phyloP scores from a whole-genome alignment of 1,139 yeast species.

The Hansenula lynferdii region DNA sequence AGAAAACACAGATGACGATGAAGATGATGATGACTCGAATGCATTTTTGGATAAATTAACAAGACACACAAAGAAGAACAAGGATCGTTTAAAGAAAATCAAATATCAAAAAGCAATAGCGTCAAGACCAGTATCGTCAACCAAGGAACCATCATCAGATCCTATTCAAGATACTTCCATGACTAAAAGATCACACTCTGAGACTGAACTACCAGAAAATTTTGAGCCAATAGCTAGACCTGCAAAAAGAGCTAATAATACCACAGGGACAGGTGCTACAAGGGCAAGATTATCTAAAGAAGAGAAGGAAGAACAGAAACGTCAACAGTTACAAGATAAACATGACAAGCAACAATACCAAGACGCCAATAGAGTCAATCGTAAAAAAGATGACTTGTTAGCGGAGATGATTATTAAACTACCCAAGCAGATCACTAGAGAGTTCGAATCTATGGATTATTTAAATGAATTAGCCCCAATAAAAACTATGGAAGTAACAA shows the following conservation, averaged over 20 bases:
- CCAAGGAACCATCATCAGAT: background rate
- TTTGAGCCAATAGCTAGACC: background rate
- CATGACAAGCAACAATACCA: constrained; percentile 31
- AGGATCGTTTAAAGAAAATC: background rate
- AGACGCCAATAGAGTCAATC: constrained; percentile 43
- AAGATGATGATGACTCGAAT: constrained; percentile 6
- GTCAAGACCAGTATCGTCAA: background rate
- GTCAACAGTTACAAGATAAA: constrained; percentile 8
- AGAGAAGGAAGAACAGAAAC: constrained; percentile 7
- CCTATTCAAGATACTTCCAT: background rate
- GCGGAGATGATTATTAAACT: constrained; percentile 42
- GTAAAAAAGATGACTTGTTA: constrained; percentile 46
- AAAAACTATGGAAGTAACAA: constrained; percentile 20
- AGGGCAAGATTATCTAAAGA: constrained; percentile 6
- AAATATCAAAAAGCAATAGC: background rate
- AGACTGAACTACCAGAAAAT: background rate
- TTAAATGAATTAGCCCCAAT: constrained; percentile 25
- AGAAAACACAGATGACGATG: constrained; percentile 1
- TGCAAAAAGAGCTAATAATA: constrained; percentile 5
- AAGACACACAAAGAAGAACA: background rate
- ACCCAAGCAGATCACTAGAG: constrained; percentile 23
- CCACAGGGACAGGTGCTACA: constrained; percentile 4
- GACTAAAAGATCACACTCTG: constrained; percentile 2
- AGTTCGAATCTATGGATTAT: constrained; percentile 18
- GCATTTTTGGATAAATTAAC: constrained; percentile 8